Evolutionary conservation across 441 rosid genomes (phyloP).

Genomic region (Hura crepitans): DNA sequence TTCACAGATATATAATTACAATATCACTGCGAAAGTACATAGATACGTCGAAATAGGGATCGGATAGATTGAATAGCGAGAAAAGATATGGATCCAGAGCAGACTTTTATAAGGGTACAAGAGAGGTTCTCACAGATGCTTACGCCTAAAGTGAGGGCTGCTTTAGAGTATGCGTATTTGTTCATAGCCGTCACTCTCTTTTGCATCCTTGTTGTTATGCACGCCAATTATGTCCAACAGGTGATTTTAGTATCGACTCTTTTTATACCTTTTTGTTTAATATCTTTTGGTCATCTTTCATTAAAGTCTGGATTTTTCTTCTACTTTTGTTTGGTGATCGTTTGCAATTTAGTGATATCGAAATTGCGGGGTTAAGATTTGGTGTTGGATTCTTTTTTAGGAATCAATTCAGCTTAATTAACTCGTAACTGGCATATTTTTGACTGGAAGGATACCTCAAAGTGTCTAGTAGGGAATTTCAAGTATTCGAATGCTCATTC

Average conservation of each 20-base stretch:
- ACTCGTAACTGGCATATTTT: not conserved
- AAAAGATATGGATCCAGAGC: constrained; percentile 82
- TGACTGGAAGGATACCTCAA: not conserved
- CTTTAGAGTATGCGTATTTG: constrained; percentile 77
- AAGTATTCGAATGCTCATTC: not conserved
- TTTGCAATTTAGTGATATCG: not conserved
- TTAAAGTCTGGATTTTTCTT: not conserved
- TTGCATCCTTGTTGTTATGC: constrained; percentile 91
- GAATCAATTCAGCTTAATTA: not conserved
- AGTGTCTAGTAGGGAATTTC: not conserved
- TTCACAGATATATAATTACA: not conserved
- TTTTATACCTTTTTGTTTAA: not conserved
- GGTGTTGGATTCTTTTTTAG: not conserved
- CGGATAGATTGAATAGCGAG: not conserved
- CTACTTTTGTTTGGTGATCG: not conserved
- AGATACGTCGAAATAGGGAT: not conserved
- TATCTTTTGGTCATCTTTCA: not conserved
- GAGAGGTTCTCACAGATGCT: constrained; percentile 90
- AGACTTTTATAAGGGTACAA: constrained; percentile 87
- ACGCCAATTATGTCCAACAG: constrained; percentile 98
- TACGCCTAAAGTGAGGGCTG: constrained; percentile 67
- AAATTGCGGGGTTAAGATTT: not conserved
- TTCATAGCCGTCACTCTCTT: constrained; percentile 75
- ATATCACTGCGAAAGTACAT: not conserved
- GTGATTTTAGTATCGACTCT: constrained; percentile 30